Evolutionary conservation across 75 land plant genomes (phyloP), one percentile per base, ranked within the genome.

Genomic region (Adiantum capillusveneris): DNA sequence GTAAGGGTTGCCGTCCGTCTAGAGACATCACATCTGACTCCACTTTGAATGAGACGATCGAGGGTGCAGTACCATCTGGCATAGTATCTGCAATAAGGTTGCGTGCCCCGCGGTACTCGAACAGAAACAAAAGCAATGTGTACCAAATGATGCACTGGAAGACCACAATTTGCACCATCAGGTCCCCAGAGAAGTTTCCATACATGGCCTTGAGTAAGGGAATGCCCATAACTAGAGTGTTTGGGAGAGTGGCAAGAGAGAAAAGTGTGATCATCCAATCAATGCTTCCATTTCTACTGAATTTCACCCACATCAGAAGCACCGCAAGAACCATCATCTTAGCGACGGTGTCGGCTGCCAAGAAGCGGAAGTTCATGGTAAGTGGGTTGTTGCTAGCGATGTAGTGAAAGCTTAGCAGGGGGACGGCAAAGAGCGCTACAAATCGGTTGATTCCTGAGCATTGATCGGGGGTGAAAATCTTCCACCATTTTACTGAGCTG

Each of bases 141-240:
- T 89, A 80, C 95, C 95, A 89, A 50, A 89, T 25, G n/a, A 82
- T 41, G 67, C 84, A 77, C 57, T 89, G 95, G 34, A 82, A 51
- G 9, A 80, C 79, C 14, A 89, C 72, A 44, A 80, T 75, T 62
- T 82, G 85, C 7, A 62, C 62, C 13, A 83, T 61, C 25, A 82
- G 66, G 1, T 21, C 46, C 1, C 59, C 81, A 5, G 86, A 72
- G 30, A 63, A 56, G 1, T 60, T 63, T 0, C 87, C 84, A 63
- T 80, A 83, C 84, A 83, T 83, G 41, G 81, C 84, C 18, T 51
- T 71, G 31, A 81, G 48, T 14, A 88, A 59, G 27, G 94, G 88
- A 44, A 82, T 69, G 19, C 94, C 94, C 55, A 84, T 45, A 7
- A 87, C 79, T 51, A 84, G 60, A 17, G 87, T 83, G 63, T 87